phyloP scores from a whole-genome alignment of 2,329 filamentous ascomycete species.

The Sporothrix brunneoviolacea region DNA sequence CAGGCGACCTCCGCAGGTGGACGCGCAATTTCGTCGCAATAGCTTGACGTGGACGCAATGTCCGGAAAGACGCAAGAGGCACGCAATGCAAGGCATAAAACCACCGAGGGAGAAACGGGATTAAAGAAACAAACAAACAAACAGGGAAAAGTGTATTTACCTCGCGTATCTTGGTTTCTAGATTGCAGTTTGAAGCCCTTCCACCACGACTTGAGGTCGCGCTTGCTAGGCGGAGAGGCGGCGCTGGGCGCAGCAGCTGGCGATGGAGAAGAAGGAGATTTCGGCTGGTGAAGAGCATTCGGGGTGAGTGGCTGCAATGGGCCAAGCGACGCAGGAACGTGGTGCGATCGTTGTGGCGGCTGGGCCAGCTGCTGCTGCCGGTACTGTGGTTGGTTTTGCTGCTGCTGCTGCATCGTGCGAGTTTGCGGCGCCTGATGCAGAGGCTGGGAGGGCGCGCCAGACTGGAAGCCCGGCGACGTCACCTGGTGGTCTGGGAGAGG shows the following conservation, averaged over 20 bases:
- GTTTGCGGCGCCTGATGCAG: background rate
- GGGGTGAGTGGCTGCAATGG: slow-evolving; percentile 12
- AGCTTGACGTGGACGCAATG: background rate
- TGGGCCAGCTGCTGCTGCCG: slow-evolving; percentile 13
- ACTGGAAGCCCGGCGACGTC: background rate
- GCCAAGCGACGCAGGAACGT: background rate
- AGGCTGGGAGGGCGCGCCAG: background rate
- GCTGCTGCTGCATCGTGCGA: background rate
- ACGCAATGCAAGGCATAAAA: background rate
- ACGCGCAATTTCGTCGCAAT: slow-evolving; percentile 2
- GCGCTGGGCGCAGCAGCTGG: slow-evolving; percentile 34
- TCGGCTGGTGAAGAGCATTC: slow-evolving; percentile 8
- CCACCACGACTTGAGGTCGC: slow-evolving; percentile 95
- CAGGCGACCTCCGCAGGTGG: background rate
- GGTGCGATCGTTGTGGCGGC: slow-evolving; percentile 2
- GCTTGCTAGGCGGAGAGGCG: slow-evolving; percentile 71
- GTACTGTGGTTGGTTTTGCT: background rate
- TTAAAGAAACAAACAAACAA: background rate
- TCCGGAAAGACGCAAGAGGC: background rate
- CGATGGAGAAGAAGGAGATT: slow-evolving; percentile 10
- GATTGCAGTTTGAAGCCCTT: slow-evolving; percentile 77
- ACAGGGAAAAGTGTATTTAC: slow-evolving; percentile 11
- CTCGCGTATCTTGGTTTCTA: slow-evolving; percentile 43
- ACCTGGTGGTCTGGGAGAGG: background rate
- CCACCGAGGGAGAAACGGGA: background rate